phyloP scores from a whole-genome alignment of 2,329 filamentous ascomycete species.

The Colletotrichum musae region DNA sequence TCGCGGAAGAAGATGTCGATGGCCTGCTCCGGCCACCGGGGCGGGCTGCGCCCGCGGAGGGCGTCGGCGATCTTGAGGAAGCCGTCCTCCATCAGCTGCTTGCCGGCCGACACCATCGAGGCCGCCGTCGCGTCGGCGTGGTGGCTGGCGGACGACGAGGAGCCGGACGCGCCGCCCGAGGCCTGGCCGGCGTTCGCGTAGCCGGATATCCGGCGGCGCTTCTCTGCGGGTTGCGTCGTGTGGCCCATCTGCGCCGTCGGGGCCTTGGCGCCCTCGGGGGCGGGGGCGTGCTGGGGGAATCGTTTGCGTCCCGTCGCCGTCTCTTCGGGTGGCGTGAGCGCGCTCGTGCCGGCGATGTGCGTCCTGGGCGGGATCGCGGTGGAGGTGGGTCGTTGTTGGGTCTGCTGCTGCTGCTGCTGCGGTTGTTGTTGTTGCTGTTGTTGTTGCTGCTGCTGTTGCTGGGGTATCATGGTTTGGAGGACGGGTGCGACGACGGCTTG shows the following conservation, averaged over 20 bases:
- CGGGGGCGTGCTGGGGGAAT: constrained; percentile 45
- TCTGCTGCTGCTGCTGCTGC: constrained; percentile 29
- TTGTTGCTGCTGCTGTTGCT: constrained; percentile 42
- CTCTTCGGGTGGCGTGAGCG: constrained; percentile 71
- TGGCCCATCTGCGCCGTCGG: constrained; percentile 40
- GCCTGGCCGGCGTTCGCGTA: constrained; percentile 42
- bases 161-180: background rate
- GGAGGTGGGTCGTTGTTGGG: constrained; percentile 47
- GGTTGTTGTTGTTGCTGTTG: constrained; percentile 11
- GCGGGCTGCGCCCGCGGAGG: constrained; percentile 54
- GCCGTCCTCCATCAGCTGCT: constrained; percentile 53
- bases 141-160: constrained; percentile 46
- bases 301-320: constrained; percentile 60
- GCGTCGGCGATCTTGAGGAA: constrained; percentile 55
- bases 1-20: constrained; percentile 73
- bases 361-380: constrained; percentile 57
- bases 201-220: constrained; percentile 53
- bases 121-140: constrained; percentile 49
- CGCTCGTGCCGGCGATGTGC: constrained; percentile 58
- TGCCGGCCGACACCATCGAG: constrained; percentile 44
- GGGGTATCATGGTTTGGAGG: constrained; percentile 44
- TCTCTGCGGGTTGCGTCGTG: constrained; percentile 45
- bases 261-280: constrained; percentile 35
- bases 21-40: constrained; percentile 70
- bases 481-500: constrained; percentile 47